Conservation (phyloP, 1,284 basidiomycete species). For the Psilocybe mexicana region DNA sequence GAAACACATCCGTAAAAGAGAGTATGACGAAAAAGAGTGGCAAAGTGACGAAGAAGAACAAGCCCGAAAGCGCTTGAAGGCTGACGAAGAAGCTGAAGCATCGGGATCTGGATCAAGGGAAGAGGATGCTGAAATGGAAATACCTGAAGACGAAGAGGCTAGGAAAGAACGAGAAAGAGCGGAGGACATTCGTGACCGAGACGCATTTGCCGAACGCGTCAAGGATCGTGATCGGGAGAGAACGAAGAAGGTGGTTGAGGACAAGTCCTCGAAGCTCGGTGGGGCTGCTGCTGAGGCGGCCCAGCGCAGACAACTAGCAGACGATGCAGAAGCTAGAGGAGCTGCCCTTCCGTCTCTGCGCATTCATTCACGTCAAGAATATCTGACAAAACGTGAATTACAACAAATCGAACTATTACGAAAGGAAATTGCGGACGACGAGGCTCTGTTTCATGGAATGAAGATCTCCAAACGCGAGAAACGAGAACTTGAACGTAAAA, state of each 20-base stretch:
- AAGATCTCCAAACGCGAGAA: conserved; percentile 85
- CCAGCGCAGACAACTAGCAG: conserved; percentile 78
- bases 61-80: conserved; percentile 62
- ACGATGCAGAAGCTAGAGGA: conserved; percentile 78
- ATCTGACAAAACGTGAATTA: conserved; percentile 92
- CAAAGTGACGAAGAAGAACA: conserved; percentile 86
- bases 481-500: conserved; percentile 86
- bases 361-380: conserved; percentile 88
- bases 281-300: conserved; percentile 84
- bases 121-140: conserved; percentile 49
- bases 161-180: conserved; percentile 75
- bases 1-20: conserved; percentile 75
- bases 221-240: conserved; percentile 81
- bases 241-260: conserved; percentile 92
- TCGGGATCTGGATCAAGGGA: conserved; percentile 37
- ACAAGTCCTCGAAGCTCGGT: conserved; percentile 75
- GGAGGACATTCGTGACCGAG: conserved; percentile 84
- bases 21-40: conserved; percentile 80
- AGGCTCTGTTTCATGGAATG: conserved; percentile 86
- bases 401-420: conserved; percentile 95
- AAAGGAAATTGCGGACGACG: conserved; percentile 92
- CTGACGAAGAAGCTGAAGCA: conserved; percentile 38
- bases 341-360: conserved; percentile 84
- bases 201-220: conserved; percentile 91
- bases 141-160: conserved; percentile 69